A percentile compares a stretch with the other conserved stretches of the same genome.
Conservation (phyloP, 2,329 filamentous ascomycete genomes). For the Aspergillus piperis region DNA sequence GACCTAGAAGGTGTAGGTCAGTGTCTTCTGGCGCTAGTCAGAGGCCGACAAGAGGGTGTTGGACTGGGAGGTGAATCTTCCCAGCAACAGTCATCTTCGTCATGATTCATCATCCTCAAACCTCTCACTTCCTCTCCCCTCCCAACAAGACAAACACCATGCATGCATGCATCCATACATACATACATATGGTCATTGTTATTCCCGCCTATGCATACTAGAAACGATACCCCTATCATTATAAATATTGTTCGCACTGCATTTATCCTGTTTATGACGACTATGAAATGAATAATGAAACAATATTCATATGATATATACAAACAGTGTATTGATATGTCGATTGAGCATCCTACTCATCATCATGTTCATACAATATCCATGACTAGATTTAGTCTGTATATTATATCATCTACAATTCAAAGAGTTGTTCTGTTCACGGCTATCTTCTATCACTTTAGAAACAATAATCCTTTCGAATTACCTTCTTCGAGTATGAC, state of each 20-base stretch:
- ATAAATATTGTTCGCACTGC: background rate
- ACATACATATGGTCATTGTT: slow-evolving; percentile 1
- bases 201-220: background rate
- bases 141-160: slow-evolving; percentile 4
- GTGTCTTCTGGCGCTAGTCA: slow-evolving; percentile 68
- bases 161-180: background rate
- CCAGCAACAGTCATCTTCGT: background rate
- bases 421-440: too few relatives aligned
- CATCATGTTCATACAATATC: too few relatives aligned
- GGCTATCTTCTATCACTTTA: too few relatives aligned
- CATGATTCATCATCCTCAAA: slow-evolving; percentile 6
- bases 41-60: slow-evolving; percentile 70
- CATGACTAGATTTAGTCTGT: too few relatives aligned
- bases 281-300: slow-evolving; percentile 4
- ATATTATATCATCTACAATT: too few relatives aligned
- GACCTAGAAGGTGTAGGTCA: slow-evolving; percentile 79
- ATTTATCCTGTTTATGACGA: slow-evolving; percentile 4
- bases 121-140: background rate
- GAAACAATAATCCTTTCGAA: too few relatives aligned
- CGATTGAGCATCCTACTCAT: too few relatives aligned
- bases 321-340: too few relatives aligned
- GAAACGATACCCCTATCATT: background rate
- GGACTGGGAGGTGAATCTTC: slow-evolving; percentile 55
- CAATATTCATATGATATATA: background rate
- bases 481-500: too few relatives aligned